Percentiles rank a stretch among this genome's conserved stretches.
Conservation (phyloP, 169 alveolate species). For the Plasmodium relictum region DNA sequence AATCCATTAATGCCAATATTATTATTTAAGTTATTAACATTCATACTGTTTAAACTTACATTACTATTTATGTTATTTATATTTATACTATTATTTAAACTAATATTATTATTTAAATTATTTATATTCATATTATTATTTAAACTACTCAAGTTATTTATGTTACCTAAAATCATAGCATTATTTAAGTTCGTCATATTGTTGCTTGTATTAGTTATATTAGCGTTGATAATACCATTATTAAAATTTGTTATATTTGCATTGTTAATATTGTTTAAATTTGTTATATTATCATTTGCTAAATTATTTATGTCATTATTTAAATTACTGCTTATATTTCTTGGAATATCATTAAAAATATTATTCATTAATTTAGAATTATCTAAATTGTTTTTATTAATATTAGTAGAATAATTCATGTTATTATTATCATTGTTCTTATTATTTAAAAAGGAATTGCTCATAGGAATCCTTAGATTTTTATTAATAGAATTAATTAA, state of each 20-base stretch:
- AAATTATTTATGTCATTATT: conserved; percentile 20
- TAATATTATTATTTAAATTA: neutral
- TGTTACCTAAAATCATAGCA: conserved; percentile 1
- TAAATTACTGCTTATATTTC: conserved; percentile 19
- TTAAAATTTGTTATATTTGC: conserved; percentile 10
- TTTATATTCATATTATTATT: conserved; percentile 2
- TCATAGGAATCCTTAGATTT: neutral
- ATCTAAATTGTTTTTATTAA: conserved; percentile 16
- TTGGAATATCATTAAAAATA: conserved; percentile 18
- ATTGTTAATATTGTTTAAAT: neutral
- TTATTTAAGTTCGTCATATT: conserved; percentile 2
- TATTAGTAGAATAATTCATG: neutral
- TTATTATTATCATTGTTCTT: conserved; percentile 5
- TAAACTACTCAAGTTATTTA: conserved; percentile 20
- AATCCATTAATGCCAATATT: conserved; percentile 3
- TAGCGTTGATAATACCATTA: conserved; percentile 6
- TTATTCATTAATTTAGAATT: conserved; percentile 16
- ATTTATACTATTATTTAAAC: conserved; percentile 2
- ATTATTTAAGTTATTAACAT: conserved; percentile 6
- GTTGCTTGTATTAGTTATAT: conserved; percentile 20
- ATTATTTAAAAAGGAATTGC: conserved; percentile 8
- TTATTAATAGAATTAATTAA: conserved; percentile 1
- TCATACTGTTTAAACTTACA: conserved; percentile 11
- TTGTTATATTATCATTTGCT: conserved; percentile 16
- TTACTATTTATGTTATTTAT: conserved; percentile 1